Evolutionary conservation across 2,329 filamentous ascomycete species (phyloP), one percentile per base, ranked within the genome.

Genomic region (Paracorniculantispora psalliotae): DNA sequence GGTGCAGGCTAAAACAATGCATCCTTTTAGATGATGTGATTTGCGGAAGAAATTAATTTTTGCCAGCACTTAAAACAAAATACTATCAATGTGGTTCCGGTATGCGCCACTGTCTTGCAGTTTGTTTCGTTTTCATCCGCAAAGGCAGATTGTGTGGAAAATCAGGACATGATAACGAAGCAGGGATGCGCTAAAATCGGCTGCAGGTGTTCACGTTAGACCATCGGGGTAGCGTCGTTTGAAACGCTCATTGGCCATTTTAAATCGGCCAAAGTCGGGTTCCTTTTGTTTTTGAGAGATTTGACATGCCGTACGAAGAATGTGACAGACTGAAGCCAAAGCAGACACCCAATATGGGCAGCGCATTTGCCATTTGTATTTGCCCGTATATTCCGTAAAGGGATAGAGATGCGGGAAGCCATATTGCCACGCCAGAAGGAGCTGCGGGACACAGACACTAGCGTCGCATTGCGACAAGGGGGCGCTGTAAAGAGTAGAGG

Each of bases 381-480:
- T n/a, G n/a, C n/a, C n/a, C n/a, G n/a, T n/a, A n/a, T n/a, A n/a
- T n/a, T n/a, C n/a, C n/a, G n/a, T n/a, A n/a, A n/a, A n/a, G n/a
- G n/a, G n/a, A n/a, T n/a, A n/a, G n/a, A n/a, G n/a, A n/a, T n/a
- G n/a, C n/a, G n/a, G n/a, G n/a, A n/a, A n/a, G n/a, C n/a, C n/a
- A n/a, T n/a, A n/a, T n/a, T n/a, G n/a, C n/a, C n/a, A n/a, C n/a
- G n/a, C n/a, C n/a, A n/a, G n/a, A n/a, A n/a, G n/a, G n/a, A n/a
- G n/a, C n/a, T n/a, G n/a, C n/a, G 53, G 53, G 41, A 56, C 54
- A 57, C 54, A 33, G 54, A 57, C 54, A 9, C 54, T 48, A 49
- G 44, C 30, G 44, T 49, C 21, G 54, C 30, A 57, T 26, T 51
- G 55, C 55, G 55, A 50, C 33, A 47, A 56, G 53, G 43, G 21